Evolutionary conservation across 2,329 filamentous ascomycete species (phyloP).

Genomic region (Xylariomycetidae sp.): DNA sequence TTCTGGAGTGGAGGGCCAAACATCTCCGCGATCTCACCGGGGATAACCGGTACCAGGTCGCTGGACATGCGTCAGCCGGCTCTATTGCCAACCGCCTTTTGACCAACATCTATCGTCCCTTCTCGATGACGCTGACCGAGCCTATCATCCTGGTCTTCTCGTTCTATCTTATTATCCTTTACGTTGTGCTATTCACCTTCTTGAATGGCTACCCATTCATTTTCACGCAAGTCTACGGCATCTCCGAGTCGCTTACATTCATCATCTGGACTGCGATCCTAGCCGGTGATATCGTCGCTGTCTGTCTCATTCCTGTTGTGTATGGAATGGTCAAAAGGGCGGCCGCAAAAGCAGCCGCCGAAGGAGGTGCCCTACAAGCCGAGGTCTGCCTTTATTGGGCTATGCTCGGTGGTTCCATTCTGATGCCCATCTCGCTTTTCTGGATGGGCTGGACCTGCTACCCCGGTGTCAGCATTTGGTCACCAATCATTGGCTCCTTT

Average conservation of each 20-base stretch:
- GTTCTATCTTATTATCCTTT: constrained; percentile 43
- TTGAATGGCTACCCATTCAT: constrained; percentile 43
- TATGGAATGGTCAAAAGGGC: constrained; percentile 20
- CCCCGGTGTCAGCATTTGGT: constrained; percentile 30
- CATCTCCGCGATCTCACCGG: constrained; percentile 21
- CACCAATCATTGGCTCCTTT: constrained; percentile 31
- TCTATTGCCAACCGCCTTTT: constrained; percentile 16
- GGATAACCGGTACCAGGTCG: constrained; percentile 19
- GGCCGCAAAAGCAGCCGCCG: constrained; percentile 3
- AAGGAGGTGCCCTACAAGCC: constrained; percentile 12
- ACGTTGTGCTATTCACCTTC: constrained; percentile 46
- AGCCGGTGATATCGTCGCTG: constrained; percentile 29
- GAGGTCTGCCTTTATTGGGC: constrained; percentile 33
- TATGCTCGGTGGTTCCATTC: constrained; percentile 32
- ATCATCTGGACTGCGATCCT: constrained; percentile 35
- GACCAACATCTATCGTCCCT: constrained; percentile 18
- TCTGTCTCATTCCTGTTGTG: constrained; percentile 22
- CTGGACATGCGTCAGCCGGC: constrained; percentile 14
- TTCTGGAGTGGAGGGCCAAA: constrained; percentile 23
- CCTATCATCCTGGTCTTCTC: constrained; percentile 36
- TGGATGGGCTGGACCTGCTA: constrained; percentile 41
- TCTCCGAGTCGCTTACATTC: constrained; percentile 33
- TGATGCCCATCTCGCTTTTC: constrained; percentile 37
- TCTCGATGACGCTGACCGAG: constrained; percentile 28
- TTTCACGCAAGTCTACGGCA: constrained; percentile 34